Conservation (phyloP, 257 asterid species). For the Primulina eburnea region DNA sequence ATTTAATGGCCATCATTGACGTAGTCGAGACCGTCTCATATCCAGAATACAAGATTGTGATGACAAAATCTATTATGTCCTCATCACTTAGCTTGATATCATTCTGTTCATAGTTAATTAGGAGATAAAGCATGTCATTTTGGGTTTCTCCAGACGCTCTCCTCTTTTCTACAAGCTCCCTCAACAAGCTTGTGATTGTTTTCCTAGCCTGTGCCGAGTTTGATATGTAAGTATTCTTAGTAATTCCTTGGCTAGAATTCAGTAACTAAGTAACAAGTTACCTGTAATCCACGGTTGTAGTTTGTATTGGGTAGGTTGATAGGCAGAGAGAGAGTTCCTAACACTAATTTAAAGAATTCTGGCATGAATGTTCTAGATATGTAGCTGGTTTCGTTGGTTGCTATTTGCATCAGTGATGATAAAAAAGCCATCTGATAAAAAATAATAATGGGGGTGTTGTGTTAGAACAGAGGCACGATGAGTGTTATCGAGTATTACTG, state of each 20-base stretch:
- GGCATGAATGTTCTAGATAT: constrained; percentile 76
- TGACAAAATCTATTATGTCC: constrained; percentile 76
- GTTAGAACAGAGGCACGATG: constrained; percentile 32
- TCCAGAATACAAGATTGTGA: constrained; percentile 79
- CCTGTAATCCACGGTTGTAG: constrained; percentile 81
- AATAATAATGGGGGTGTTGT: constrained; percentile 4
- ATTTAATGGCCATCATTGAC: constrained; percentile 94
- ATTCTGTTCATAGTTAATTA: constrained; percentile 43
- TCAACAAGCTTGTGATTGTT: constrained; percentile 50
- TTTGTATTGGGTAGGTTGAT: constrained; percentile 86
- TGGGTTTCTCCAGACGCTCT: constrained; percentile 41
- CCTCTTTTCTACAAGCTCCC: constrained; percentile 56
- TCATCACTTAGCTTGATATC: constrained; percentile 65
- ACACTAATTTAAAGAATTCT: constrained; percentile 81
- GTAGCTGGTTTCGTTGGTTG: constrained; percentile 64
- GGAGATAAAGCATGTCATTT: constrained; percentile 65
- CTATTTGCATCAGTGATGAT: constrained; percentile 86
- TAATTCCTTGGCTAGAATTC: background rate
- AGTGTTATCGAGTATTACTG: background rate
- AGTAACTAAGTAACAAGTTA: constrained; percentile 24
- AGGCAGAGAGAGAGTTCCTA: constrained; percentile 94
- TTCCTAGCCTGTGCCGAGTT: constrained; percentile 70
- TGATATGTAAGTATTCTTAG: constrained; percentile 8
- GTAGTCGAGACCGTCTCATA: constrained; percentile 88
- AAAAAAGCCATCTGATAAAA: constrained; percentile 79